Percentiles rank a stretch among this genome's conserved stretches.
Evolutionary conservation across 805 yeast species (phyloP).

Genomic region (Kazachstania bromeliacearum): DNA sequence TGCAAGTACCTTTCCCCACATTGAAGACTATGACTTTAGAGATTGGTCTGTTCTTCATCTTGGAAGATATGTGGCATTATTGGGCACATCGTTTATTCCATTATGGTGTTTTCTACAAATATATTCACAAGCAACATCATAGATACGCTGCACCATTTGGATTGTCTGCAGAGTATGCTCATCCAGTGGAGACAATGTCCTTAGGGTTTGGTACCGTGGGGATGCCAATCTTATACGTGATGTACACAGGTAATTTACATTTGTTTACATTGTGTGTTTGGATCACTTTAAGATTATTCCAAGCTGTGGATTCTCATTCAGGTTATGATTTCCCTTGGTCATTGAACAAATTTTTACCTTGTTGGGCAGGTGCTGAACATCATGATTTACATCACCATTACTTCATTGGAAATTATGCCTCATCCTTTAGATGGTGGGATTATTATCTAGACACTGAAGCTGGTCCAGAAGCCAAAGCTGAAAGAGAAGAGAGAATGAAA

Average conservation of each 20-base stretch:
- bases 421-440: constrained; percentile 96
- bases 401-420: constrained; percentile 91
- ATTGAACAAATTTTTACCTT: constrained; percentile 79
- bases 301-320: constrained; percentile 96
- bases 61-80: constrained; percentile 96
- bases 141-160: constrained; percentile 98
- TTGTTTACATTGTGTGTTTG: constrained; percentile 81
- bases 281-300: constrained; percentile 82
- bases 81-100: constrained; percentile 90
- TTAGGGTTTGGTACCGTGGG: constrained; percentile 96
- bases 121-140: constrained; percentile 95
- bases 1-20: constrained; percentile 79
- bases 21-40: constrained; percentile 50
- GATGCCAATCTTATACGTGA: constrained; percentile 78
- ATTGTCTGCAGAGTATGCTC: constrained; percentile 94
- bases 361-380: constrained; percentile 98
- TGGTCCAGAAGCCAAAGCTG: constrained; percentile 68
- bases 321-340: constrained; percentile 99
- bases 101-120: constrained; percentile 78
- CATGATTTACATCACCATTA: constrained; percentile 96
- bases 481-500: constrained; percentile 59
- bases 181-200: constrained; percentile 84
- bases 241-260: constrained; percentile 68
- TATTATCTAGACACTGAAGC: constrained; percentile 80
- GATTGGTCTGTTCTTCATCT: constrained; percentile 64